These are phyloP conservation scores for Singerocomus inundabilis DNA, from an alignment of 1,284 basidiomycete species.

Conservation along the genomic window DNA sequence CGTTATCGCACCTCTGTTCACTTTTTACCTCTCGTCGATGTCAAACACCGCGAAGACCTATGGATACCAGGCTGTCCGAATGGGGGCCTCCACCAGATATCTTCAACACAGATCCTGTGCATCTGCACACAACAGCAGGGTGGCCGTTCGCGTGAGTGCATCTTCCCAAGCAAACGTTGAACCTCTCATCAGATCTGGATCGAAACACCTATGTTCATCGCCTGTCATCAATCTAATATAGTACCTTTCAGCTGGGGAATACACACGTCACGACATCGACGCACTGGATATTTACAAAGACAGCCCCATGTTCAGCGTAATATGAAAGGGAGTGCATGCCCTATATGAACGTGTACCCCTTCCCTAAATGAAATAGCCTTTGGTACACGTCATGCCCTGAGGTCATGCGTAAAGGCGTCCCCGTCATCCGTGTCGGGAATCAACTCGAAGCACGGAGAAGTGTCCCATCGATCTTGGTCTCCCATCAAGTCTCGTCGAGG, in stretches of 20 bases:
- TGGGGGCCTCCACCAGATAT: constrained; percentile 39
- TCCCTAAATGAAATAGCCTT: constrained; percentile 23
- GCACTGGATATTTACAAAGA: constrained; percentile 23
- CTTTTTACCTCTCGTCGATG: constrained; percentile 35
- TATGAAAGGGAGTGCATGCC: background rate
- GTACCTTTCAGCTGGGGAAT: background rate
- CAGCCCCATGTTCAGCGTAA: constrained; percentile 12
- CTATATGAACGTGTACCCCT: background rate
- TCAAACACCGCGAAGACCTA: constrained; percentile 41
- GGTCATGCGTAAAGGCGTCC: constrained; percentile 8
- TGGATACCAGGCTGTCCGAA: constrained; percentile 47
- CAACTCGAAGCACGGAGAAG: background rate
- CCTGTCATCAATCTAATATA: constrained; percentile 26
- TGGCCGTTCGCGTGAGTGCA: constrained; percentile 27
- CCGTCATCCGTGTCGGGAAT: background rate
- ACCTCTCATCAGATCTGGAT: constrained; percentile 31
- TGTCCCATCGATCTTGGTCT: background rate
- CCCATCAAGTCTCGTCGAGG: constrained; percentile 21
- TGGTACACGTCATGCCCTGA: constrained; percentile 16
- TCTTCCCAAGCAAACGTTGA: constrained; percentile 30
- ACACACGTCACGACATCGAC: background rate
- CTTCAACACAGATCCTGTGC: constrained; percentile 44
- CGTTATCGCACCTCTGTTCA: constrained; percentile 26
- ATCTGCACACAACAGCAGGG: background rate
- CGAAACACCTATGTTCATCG: constrained; percentile 19